phyloP scores from a whole-genome alignment of 345 rosid species.

The Aegle marmelos region DNA sequence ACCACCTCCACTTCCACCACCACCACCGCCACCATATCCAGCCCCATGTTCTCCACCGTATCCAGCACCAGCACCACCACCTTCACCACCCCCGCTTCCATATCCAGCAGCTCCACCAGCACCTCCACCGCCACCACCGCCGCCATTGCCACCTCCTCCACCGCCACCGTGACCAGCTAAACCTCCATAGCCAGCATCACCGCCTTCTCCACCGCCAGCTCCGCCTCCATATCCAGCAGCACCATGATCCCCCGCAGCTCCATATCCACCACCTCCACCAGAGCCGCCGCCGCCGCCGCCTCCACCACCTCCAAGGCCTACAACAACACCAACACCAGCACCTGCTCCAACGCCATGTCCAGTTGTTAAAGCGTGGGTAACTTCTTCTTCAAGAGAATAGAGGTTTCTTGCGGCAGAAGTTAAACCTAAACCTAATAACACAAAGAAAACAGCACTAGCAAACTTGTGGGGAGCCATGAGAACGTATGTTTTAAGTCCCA shows the following conservation, averaged over 20 bases:
- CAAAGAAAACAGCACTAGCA: conserved; percentile 19
- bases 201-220: conserved; percentile 27
- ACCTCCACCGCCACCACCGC: conserved; percentile 24
- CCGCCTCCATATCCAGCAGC: conserved; percentile 19
- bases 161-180: conserved; percentile 27
- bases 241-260: conserved; percentile 21
- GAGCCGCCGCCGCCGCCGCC: conserved; percentile 26
- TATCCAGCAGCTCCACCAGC: conserved; percentile 21
- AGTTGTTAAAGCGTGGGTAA: conserved; percentile 5
- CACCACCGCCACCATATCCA: conserved; percentile 20
- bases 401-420: conserved; percentile 40
- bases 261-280: conserved; percentile 25
- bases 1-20: conserved; percentile 16
- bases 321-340: conserved; percentile 21
- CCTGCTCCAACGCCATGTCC: conserved; percentile 18
- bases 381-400: conserved; percentile 27
- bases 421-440: conserved; percentile 35
- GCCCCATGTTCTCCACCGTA: conserved; percentile 3
- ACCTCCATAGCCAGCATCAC: conserved; percentile 25
- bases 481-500: neutral
- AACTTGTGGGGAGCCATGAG: conserved; percentile 28
- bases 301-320: conserved; percentile 6
- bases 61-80: conserved; percentile 12
- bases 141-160: conserved; percentile 21
- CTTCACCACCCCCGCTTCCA: conserved; percentile 22